Base-by-base conservation (phyloP, 176 grass and related monocot genomes). In the Pontederia crassipes region DNA sequence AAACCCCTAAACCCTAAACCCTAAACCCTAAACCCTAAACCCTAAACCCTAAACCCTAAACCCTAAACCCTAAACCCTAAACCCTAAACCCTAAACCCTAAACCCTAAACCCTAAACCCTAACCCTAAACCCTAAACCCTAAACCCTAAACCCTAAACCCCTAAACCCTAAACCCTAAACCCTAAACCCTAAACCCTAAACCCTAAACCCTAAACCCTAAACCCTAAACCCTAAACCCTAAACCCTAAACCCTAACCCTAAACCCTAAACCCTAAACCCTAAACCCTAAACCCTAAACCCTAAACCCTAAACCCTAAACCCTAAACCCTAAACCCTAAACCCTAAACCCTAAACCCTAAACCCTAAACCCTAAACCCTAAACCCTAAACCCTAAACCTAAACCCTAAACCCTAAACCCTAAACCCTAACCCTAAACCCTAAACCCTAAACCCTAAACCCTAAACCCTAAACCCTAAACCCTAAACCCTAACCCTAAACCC, bases 71-170 rank as follows among this genome's bases (percentile, higher is more conserved):
- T 50, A 65, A 65, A 49, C 62, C 62, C 46, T 24, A 51, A 68
- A 24, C 65, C 65, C 50, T 45, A 55, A 68, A 55, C 65, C 65
- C 50, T 17, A 68, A 68, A 13, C 65, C 65, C 24, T 28, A 68
- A 54, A 17, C 65, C 50, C 12, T 28, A 55, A 68, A 18, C 65
- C 65, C 14, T 32, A 68, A 68, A 16, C 65, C 62, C 48, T n/a
- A 64, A 64, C 61, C 61, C 35, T 64, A 64, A 64, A 64, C 61
- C 61, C 61, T 64, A 64, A 64, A 48, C 61, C 61, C 61, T 64
- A 48, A 64, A 64, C 61, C 61, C 64, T 55, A 54, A 68, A 68
- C 65, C 65, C 65, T 68, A 35, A 68, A n/a, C n/a, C n/a, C n/a
- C n/a, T n/a, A n/a, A n/a, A n/a, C n/a, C n/a, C n/a, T n/a, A n/a